A percentile compares a stretch with the other conserved stretches of the same genome.
Conservation (phyloP, 805 yeast genomes). For the Starmerella riodocensis region DNA sequence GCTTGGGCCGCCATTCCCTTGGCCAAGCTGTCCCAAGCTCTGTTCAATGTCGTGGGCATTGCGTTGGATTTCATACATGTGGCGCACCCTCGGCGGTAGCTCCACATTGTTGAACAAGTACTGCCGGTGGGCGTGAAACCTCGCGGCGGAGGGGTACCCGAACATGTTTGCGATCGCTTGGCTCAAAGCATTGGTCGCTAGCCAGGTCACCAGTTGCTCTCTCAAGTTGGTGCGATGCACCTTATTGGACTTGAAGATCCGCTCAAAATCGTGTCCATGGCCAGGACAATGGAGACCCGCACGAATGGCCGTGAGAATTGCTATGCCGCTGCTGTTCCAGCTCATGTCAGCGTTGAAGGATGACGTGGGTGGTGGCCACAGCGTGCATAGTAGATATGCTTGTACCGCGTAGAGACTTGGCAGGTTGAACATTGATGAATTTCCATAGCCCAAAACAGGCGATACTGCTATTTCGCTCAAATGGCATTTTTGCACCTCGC, state of each 20-base stretch:
- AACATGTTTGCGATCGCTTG: conserved; percentile 83
- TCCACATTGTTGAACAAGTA: conserved; percentile 25
- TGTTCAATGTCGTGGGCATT: conserved; percentile 71
- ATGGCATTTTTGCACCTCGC: conserved; percentile 59
- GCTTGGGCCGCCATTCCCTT: conserved; percentile 23
- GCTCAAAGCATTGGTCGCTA: conserved; percentile 79
- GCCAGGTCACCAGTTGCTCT: conserved; percentile 86
- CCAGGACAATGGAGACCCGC: conserved; percentile 84
- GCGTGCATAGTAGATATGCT: conserved; percentile 73
- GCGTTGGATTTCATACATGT: conserved; percentile 69
- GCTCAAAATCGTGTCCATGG: conserved; percentile 36
- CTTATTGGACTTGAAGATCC: conserved; percentile 33
- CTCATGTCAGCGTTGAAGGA: conserved; percentile 90
- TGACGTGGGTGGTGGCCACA: conserved; percentile 94
- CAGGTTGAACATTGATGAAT: conserved; percentile 45
- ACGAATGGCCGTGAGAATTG: conserved; percentile 81
- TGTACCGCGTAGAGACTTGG: conserved; percentile 90
- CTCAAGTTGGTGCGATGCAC: conserved; percentile 24
- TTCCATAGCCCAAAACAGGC: conserved; percentile 49
- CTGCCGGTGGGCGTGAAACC: conserved; percentile 46
- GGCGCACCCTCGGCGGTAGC: conserved; percentile 49
- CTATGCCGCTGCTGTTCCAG: conserved; percentile 90
- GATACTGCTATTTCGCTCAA: conserved; percentile 79
- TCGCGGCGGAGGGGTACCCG: conserved; percentile 89
- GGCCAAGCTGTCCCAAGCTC: conserved; percentile 15